Evolutionary conservation across 83 land plant species (phyloP), one percentile per base, ranked within the genome.

Genomic region (Larix sibirica): DNA sequence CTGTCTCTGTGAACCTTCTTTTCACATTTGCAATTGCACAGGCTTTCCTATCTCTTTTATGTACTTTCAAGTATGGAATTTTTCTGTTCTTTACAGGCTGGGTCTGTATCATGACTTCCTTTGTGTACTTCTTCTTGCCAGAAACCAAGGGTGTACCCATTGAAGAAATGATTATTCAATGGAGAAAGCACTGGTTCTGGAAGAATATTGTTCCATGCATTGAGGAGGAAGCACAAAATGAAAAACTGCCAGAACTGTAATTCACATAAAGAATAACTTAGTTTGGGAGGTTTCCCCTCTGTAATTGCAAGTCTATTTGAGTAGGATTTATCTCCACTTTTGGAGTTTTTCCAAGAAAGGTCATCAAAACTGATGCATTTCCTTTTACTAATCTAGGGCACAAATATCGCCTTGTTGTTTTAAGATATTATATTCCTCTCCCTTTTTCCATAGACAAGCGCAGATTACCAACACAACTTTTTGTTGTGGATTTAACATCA

Each of bases 1-100:
- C 94, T 26, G 95, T 93, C 0, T 65, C 94, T 3, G 94, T 91
- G 24, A 91, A 93, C 84, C 85, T 93, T 33, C 77, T 93, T 58
- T 93, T 90, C 90, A 93, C 92, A 2, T 91, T 91, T 79, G 83
- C 79, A 12, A 91, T 93, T 31, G 94, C 90, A 1, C 95, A 93
- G 71, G 40, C 82, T 21, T 91, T 93, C 83, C 83, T 93, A 3
- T 59, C 87, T 9, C 80, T 93, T 14, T 83, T 93, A 17, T 91
- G 95, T 62, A 28, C 81, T 10, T 83, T 91, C 86, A 93, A 82
- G 81, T 91, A 61, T 33, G 90, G 92, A 16, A 86, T 91, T 36
- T 93, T 93, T 85, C 89, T 93, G 18, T 91, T 93, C 83, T 93
- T 93, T 69, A 89, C 95, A 13, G 85, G 77, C 3, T 86, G 83